Evolutionary conservation across 2,329 filamentous ascomycete species (phyloP).

Genomic region (Grosmannia serpens): DNA sequence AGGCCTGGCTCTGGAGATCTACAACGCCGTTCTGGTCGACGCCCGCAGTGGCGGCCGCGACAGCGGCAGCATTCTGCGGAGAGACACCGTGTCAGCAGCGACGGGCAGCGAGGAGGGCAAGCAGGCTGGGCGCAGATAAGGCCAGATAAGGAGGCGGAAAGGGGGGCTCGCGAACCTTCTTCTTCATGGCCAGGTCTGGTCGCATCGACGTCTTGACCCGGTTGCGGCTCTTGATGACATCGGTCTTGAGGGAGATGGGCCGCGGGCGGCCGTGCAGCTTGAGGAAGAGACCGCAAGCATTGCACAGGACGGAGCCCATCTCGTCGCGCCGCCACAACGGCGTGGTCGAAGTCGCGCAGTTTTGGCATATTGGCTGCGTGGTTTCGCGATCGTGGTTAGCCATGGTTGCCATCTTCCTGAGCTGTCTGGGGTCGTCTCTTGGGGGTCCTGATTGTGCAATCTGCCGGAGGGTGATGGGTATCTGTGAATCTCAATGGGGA

Average conservation of each 20-base stretch:
- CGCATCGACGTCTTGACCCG: slow-evolving; percentile 74
- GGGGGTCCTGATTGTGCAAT: neutral
- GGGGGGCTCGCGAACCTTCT: slow-evolving; percentile 52
- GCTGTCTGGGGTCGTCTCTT: neutral
- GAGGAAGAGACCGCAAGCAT: slow-evolving; percentile 93
- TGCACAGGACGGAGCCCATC: slow-evolving; percentile 89
- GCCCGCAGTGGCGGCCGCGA: slow-evolving; percentile 13
- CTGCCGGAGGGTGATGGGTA: neutral
- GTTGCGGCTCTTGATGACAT: slow-evolving; percentile 99
- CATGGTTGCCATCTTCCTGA: slow-evolving; percentile 32
- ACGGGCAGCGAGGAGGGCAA: neutral
- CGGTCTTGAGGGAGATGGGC: slow-evolving; percentile 93
- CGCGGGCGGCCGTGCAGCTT: slow-evolving; percentile 91
- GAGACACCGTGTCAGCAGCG: neutral
- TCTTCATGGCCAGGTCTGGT: slow-evolving; percentile 66
- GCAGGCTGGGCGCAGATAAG: neutral
- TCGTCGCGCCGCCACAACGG: slow-evolving; percentile 97
- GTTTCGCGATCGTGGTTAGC: slow-evolving; percentile 46
- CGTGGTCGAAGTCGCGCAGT: slow-evolving; percentile 90
- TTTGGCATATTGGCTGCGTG: slow-evolving; percentile 88
- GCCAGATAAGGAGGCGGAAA: slow-evolving; percentile 1
- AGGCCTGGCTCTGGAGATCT: slow-evolving; percentile 39
- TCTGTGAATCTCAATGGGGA: slow-evolving; percentile 7
- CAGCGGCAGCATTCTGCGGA: slow-evolving; percentile 8
- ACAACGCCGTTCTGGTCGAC: slow-evolving; percentile 45